These are phyloP conservation scores for Chaetomium globosum DNA, from an alignment of 2,329 filamentous ascomycete species.

Conservation along the genomic window DNA sequence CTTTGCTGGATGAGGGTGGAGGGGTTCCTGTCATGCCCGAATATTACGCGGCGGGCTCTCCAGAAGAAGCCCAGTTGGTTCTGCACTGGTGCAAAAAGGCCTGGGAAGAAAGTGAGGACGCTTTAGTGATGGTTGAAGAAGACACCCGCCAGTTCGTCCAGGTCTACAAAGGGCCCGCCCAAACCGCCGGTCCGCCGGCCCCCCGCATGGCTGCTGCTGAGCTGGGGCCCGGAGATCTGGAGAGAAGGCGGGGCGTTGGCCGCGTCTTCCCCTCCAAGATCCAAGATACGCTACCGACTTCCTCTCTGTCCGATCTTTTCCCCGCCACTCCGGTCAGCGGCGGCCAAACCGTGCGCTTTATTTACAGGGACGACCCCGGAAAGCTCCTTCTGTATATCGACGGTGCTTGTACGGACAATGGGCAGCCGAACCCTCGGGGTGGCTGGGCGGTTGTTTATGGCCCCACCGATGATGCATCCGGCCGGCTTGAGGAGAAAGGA, in stretches of 20 bases:
- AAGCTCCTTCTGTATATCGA: slow-evolving; percentile 16
- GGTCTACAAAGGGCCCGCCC: slow-evolving; percentile 10
- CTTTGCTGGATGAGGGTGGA: slow-evolving; percentile 21
- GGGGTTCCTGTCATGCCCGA: slow-evolving; percentile 1
- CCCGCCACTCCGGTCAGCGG: neutral
- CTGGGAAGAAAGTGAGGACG: slow-evolving; percentile 33
- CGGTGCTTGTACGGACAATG: slow-evolving; percentile 20
- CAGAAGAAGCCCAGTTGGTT: slow-evolving; percentile 29
- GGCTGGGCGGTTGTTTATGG: slow-evolving; percentile 22
- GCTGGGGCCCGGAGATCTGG: too few species aligned
- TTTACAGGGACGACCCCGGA: neutral
- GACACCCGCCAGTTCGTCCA: slow-evolving; percentile 22
- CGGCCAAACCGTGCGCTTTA: neutral
- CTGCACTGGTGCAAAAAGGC: slow-evolving; percentile 22
- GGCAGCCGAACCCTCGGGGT: slow-evolving; percentile 5
- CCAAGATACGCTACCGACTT: too few species aligned
- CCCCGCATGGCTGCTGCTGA: too few species aligned
- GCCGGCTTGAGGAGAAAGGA: slow-evolving; percentile 48
- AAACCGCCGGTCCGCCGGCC: too few species aligned
- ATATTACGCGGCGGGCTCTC: slow-evolving; percentile 15
- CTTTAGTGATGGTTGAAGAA: slow-evolving; percentile 25
- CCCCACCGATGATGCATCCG: slow-evolving; percentile 26
- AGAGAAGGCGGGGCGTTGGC: too few species aligned
- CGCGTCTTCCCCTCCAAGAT: too few species aligned
- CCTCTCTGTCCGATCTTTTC: too few species aligned